Conservation (phyloP, 176 grass and related monocot species). For the Oryza officinalis region DNA sequence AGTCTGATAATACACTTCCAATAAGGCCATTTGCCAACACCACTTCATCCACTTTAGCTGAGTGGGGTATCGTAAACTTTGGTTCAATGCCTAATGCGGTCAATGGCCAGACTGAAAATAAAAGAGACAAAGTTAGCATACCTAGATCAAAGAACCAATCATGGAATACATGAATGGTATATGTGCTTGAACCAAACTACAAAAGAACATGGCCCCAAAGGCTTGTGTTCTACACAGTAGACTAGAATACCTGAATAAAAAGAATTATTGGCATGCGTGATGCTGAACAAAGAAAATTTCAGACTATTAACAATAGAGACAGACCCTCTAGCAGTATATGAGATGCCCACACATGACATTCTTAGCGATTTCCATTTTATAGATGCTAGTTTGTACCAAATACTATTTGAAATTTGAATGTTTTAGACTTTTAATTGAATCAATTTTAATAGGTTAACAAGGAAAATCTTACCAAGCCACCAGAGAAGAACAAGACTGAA, state of each 20-base stretch:
- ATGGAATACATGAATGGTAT: neutral
- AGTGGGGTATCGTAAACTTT: slow-evolving; percentile 96
- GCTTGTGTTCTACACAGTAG: neutral
- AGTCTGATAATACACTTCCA: slow-evolving; percentile 91
- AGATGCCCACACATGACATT: neutral
- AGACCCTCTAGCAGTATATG: neutral
- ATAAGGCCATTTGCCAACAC: slow-evolving; percentile 93
- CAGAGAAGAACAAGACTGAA: slow-evolving; percentile 85
- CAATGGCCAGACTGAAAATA: slow-evolving; percentile 86
- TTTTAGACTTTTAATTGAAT: neutral
- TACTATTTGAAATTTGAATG: neutral
- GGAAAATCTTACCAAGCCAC: slow-evolving; percentile 75
- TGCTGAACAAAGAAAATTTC: neutral
- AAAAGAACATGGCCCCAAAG: neutral
- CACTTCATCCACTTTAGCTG: slow-evolving; percentile 93
- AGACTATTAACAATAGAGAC: neutral
- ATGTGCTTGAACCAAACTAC: slow-evolving; percentile 13
- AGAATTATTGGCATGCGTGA: neutral
- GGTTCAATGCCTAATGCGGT: slow-evolving; percentile 88
- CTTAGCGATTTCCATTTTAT: neutral
- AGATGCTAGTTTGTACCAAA: neutral
- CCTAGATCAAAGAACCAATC: neutral
- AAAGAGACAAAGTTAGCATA: neutral
- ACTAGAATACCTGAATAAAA: slow-evolving; percentile 6
- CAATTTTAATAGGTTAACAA: neutral